Conservation (phyloP, 306 rosid genomes). For the Cicer yamashitae region DNA sequence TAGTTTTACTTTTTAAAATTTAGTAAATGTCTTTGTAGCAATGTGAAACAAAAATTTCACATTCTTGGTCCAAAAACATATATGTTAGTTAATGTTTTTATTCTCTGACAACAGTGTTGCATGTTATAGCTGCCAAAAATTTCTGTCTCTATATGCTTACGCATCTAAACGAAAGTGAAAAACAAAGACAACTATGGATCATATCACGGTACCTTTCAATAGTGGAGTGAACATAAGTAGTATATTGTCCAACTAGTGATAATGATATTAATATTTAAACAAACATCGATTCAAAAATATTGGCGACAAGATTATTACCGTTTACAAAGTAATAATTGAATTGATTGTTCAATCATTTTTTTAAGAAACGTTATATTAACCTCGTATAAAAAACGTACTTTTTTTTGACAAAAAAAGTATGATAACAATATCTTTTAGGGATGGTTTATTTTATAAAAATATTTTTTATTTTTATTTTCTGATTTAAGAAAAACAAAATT, state of each 20-base stretch:
- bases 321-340: constrained; percentile 16
- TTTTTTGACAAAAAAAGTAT: too few relatives aligned
- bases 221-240: constrained; percentile 18
- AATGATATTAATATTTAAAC: constrained; percentile 7
- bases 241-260: constrained; percentile 14
- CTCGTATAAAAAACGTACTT: too few relatives aligned
- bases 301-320: neutral
- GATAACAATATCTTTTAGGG: too few relatives aligned
- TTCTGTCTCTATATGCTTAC: constrained; percentile 26
- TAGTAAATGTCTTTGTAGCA: constrained; percentile 8
- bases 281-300: constrained; percentile 1
- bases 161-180: constrained; percentile 31
- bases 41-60: constrained; percentile 27
- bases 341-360: too few relatives aligned
- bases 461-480: too few relatives aligned
- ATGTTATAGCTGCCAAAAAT: constrained; percentile 37
- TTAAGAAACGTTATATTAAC: too few relatives aligned
- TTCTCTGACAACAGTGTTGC: constrained; percentile 13
- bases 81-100: constrained; percentile 8
- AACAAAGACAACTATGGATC: constrained; percentile 24
- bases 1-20: neutral
- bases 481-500: too few relatives aligned
- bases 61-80: neutral
- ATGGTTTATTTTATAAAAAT: too few relatives aligned
- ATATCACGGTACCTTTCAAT: constrained; percentile 29